These are phyloP conservation scores for Geranomyces variabilis DNA, from an alignment of 192 early-diverging fungal species.

Conservation along the genomic window DNA sequence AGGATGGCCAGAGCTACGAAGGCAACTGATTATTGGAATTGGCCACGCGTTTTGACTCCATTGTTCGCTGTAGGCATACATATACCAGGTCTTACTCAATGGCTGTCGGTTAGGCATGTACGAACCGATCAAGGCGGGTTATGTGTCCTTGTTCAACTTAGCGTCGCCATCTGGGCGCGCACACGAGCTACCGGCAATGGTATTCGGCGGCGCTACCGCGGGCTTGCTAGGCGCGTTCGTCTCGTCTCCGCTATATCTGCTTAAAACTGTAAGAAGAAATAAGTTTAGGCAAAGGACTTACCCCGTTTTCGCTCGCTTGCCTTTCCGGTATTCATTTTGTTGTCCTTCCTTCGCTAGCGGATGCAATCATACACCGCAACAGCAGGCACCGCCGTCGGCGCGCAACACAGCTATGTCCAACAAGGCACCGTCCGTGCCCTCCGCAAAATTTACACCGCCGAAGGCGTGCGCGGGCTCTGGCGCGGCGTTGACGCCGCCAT, in stretches of 20 bases:
- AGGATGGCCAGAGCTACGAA: no score
- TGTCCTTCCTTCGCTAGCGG: constrained; percentile 17
- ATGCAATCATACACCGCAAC: constrained; percentile 57
- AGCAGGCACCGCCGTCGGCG: constrained; percentile 68
- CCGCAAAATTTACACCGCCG: constrained; percentile 63
- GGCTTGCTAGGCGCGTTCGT: constrained; percentile 82
- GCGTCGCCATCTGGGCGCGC: neutral
- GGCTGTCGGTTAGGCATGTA: constrained; percentile 91
- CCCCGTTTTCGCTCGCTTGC: neutral
- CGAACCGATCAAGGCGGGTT: constrained; percentile 73
- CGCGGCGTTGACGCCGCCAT: constrained; percentile 88
- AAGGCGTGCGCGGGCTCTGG: constrained; percentile 82
- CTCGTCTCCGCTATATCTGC: constrained; percentile 84
- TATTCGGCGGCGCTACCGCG: constrained; percentile 72
- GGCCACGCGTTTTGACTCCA: no score
- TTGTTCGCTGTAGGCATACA: constrained; percentile 83
- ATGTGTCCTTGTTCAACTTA: constrained; percentile 37
- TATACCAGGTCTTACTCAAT: constrained; percentile 91
- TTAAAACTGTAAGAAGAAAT: constrained; percentile 72
- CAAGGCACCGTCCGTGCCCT: constrained; percentile 68
- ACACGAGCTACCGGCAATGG: constrained; percentile 61
- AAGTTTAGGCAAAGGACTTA: neutral
- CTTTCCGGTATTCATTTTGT: neutral
- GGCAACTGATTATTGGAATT: no score
- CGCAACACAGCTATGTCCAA: constrained; percentile 76